These are phyloP conservation scores for Phaeoacremonium minimum DNA, from an alignment of 2,329 filamentous ascomycete species.

Conservation along the genomic window DNA sequence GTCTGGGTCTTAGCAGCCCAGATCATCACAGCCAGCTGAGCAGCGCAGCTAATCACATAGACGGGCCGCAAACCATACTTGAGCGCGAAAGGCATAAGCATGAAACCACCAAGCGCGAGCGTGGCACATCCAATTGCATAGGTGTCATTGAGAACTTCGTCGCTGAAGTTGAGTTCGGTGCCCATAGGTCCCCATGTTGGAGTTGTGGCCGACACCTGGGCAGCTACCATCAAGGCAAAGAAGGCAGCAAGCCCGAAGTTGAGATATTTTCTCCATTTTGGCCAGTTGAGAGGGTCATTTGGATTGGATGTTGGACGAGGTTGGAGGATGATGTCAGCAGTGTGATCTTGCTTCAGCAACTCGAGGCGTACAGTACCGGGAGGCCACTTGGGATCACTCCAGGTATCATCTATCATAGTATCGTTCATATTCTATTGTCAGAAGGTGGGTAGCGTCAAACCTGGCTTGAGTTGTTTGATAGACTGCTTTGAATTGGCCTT, in stretches of 20 bases:
- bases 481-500: no score
- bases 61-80: constrained; percentile 40
- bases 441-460: background rate
- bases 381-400: constrained; percentile 8
- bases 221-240: constrained; percentile 10
- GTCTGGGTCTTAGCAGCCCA: constrained; percentile 39
- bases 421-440: background rate
- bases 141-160: constrained; percentile 36
- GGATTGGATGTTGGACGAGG: constrained; percentile 8
- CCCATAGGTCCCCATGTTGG: constrained; percentile 33
- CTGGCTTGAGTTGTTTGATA: no score
- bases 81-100: constrained; percentile 39
- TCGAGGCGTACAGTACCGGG: constrained; percentile 10
- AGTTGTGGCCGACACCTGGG: constrained; percentile 9
- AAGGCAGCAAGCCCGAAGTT: constrained; percentile 11
- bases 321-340: constrained; percentile 8
- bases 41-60: constrained; percentile 34
- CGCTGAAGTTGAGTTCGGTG: constrained; percentile 3
- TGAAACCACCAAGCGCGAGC: constrained; percentile 32
- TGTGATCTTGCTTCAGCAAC: background rate
- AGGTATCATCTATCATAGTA: background rate
- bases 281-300: constrained; percentile 10
- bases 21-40: constrained; percentile 26
- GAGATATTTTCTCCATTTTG: constrained; percentile 10
- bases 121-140: constrained; percentile 37